These are phyloP conservation scores for Tremella mesenterica DNA, from an alignment of 768 basidiomycete species.

Conservation along the genomic window DNA sequence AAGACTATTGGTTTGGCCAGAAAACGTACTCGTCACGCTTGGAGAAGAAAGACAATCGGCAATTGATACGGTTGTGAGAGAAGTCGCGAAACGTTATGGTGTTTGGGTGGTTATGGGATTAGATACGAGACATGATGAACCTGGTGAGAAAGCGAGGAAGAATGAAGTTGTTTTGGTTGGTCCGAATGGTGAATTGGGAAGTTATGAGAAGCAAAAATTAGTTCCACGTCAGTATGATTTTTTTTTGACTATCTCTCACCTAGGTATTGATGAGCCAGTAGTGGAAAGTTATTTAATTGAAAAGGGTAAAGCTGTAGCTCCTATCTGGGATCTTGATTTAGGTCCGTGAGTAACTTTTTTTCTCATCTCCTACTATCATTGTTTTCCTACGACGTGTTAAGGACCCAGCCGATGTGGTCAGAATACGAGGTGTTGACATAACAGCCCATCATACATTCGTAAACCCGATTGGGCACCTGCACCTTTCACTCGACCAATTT, in stretches of 20 bases:
- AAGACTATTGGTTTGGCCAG: slow-evolving; percentile 12
- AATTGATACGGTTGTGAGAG: slow-evolving; percentile 2
- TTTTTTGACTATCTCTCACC: neutral
- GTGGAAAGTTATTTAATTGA: slow-evolving; percentile 9
- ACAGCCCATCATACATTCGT: slow-evolving; percentile 3
- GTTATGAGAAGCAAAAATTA: slow-evolving; percentile 11
- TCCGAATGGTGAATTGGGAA: slow-evolving; percentile 6
- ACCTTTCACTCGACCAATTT: slow-evolving; percentile 1
- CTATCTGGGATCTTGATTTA: slow-evolving; percentile 6
- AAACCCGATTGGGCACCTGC: slow-evolving; percentile 8
- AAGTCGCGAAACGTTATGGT: slow-evolving; percentile 9
- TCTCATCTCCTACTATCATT: too few relatives aligned
- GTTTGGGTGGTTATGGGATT: slow-evolving; percentile 11
- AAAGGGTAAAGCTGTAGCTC: neutral
- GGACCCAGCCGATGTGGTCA: too few relatives aligned
- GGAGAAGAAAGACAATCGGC: slow-evolving; percentile 1
- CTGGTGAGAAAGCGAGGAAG: neutral
- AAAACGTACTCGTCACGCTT: neutral
- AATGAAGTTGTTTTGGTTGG: slow-evolving; percentile 14
- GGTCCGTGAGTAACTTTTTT: slow-evolving; percentile 4
- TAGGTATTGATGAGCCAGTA: slow-evolving; percentile 2
- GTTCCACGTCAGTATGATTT: slow-evolving; percentile 6
- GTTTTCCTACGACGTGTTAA: too few relatives aligned
- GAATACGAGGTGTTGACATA: neutral
- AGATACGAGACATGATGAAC: neutral